Percentiles rank a stretch among this genome's conserved stretches.
phyloP scores from a whole-genome alignment of 306 rosid genomes.

The Neltuma alba region DNA sequence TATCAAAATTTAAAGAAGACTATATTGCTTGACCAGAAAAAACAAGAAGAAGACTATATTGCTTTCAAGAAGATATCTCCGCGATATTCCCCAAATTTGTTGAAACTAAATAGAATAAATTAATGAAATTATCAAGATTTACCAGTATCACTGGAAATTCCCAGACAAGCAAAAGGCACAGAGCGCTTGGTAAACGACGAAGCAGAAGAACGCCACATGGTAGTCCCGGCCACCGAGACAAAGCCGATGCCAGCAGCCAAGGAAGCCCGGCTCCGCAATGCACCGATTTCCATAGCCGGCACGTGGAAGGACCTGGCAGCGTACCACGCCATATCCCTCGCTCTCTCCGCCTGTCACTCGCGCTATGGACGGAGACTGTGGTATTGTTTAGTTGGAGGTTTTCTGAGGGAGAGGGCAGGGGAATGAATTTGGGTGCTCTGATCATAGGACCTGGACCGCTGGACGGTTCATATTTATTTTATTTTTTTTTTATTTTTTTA shows the following conservation, averaged over 20 bases:
- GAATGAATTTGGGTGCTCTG: no score
- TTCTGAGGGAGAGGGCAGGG: no score
- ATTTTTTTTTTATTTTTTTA: no score
- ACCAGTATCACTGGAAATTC: constrained; percentile 68
- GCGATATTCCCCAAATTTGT: no score
- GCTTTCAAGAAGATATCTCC: no score
- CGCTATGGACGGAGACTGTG: no score
- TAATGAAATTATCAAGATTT: constrained; percentile 14
- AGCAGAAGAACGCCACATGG: constrained; percentile 57
- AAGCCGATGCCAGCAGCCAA: constrained; percentile 63
- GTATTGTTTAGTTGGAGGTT: no score
- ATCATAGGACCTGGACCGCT: no score
- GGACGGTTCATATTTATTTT: no score
- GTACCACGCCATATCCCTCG: constrained; percentile 69
- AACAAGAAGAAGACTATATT: no score
- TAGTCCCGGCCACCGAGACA: constrained; percentile 57
- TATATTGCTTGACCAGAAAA: no score
- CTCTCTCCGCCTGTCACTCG: background rate
- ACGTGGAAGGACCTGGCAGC: constrained; percentile 58
- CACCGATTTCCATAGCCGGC: constrained; percentile 55
- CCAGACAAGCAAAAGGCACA: constrained; percentile 64
- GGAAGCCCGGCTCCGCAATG: constrained; percentile 48
- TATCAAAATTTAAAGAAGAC: no score
- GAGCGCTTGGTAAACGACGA: constrained; percentile 46
- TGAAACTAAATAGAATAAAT: background rate